Percentiles rank a stretch among this genome's conserved stretches.
phyloP scores from a whole-genome alignment of 495 filamentous ascomycete genomes.

The Podospora appendiculata region DNA sequence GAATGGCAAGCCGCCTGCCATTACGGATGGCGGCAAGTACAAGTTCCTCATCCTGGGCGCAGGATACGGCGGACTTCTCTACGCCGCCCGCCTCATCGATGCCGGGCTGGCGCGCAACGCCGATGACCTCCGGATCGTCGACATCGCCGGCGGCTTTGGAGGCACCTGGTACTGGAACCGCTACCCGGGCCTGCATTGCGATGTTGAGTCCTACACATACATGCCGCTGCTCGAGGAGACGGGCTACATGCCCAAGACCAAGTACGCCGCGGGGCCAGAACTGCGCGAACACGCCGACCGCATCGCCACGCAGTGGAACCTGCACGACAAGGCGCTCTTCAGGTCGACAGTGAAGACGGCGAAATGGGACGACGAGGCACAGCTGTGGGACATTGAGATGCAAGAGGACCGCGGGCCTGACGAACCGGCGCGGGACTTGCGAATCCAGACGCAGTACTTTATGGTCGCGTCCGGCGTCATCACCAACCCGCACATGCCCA shows the following conservation, averaged over 20 bases:
- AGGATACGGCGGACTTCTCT: conserved; percentile 42
- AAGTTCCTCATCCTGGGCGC: conserved; percentile 46
- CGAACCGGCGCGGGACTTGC: conserved; percentile 19
- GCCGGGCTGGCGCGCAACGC: conserved; percentile 28
- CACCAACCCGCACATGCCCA: conserved; percentile 38
- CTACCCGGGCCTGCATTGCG: conserved; percentile 44
- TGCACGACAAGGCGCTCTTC: conserved; percentile 43
- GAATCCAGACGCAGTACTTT: conserved; percentile 29
- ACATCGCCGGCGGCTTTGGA: conserved; percentile 42
- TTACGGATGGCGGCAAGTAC: conserved; percentile 20
- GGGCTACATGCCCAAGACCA: conserved; percentile 44
- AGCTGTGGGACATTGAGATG: conserved; percentile 36
- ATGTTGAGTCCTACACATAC: conserved; percentile 44
- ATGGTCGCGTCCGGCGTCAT: conserved; percentile 32
- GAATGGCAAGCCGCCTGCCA: conserved; percentile 19
- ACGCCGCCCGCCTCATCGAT: conserved; percentile 43
- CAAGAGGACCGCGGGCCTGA: conserved; percentile 24
- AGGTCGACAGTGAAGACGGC: conserved; percentile 25
- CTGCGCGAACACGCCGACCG: conserved; percentile 36
- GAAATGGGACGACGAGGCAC: conserved; percentile 35
- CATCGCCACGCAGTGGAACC: conserved; percentile 32
- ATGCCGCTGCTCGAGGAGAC: conserved; percentile 55
- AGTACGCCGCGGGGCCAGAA: conserved; percentile 38
- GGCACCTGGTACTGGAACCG: conserved; percentile 53
- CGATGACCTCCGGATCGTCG: conserved; percentile 43